Conservation (phyloP, 139 green algal genomes). For the Nannochloris sp. region DNA sequence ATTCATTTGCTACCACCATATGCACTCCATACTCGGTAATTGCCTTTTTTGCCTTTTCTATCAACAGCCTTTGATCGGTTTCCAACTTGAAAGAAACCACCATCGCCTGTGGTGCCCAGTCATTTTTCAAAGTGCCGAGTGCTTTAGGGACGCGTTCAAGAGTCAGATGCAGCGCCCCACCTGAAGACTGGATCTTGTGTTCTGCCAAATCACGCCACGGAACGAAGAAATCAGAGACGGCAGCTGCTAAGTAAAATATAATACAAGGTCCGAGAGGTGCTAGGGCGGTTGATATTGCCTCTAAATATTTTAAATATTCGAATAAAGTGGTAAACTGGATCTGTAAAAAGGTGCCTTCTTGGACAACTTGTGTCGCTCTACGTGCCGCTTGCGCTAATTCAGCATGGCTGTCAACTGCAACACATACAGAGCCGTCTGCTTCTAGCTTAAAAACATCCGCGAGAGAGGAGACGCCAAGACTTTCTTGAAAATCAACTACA, state of each 20-base stretch:
- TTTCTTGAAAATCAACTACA: slow-evolving; percentile 41
- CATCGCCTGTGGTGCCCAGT: slow-evolving; percentile 80
- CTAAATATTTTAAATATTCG: slow-evolving; percentile 86
- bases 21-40: slow-evolving; percentile 76
- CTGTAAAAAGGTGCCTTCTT: slow-evolving; percentile 46
- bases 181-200: slow-evolving; percentile 95
- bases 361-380: slow-evolving; percentile 13
- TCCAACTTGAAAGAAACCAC: slow-evolving; percentile 98
- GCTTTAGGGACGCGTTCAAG: slow-evolving; percentile 89
- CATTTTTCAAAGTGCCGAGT: slow-evolving; percentile 62
- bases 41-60: slow-evolving; percentile 53
- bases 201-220: slow-evolving; percentile 84
- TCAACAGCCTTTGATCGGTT: slow-evolving; percentile 75
- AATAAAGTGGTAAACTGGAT: slow-evolving; percentile 90
- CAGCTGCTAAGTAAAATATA: slow-evolving; percentile 94
- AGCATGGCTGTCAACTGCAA: background rate
- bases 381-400: slow-evolving; percentile 7
- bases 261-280: slow-evolving; percentile 33
- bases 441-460: slow-evolving; percentile 24
- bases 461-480: slow-evolving; percentile 28
- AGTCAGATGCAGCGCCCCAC: slow-evolving; percentile 48
- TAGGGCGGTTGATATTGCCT: slow-evolving; percentile 40
- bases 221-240: slow-evolving; percentile 96
- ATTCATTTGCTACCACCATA: slow-evolving; percentile 90
- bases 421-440: background rate